Evolutionary conservation across 1,284 basidiomycete species (phyloP), one percentile per base, ranked within the genome.

Genomic region (Gomphus bonarii): DNA sequence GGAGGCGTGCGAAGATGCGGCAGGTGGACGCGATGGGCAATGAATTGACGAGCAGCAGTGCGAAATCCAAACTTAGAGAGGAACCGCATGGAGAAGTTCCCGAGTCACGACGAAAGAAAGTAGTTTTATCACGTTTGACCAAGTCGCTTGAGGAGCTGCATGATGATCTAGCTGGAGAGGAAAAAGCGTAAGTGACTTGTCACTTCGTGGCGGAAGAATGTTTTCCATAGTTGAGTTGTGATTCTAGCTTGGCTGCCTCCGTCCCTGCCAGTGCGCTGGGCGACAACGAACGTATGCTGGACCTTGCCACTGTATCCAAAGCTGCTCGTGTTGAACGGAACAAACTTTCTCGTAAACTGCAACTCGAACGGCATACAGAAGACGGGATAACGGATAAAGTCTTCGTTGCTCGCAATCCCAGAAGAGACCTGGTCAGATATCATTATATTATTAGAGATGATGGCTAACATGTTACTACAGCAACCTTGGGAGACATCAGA

Each of bases 251-350:
- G 40, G 38, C 10, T 42, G 28, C 42, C 22, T 43, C 44, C 12
- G 16, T 53, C 25, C 40, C 57, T 18, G 30, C 5, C 18, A 48
- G 18, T 31, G 50, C 20, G 43, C 25, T 28, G 22, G 14, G 22
- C 10, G 57, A 58, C 46, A 47, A 54, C 44, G 50, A 28, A 22
- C 57, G 57, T 20, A 28, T 58, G 38, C 12, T 44, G 28, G 50
- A 52, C 25, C 57, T 58, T 33, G 57, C 50, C 25, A 53, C 43
- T 2, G 50, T 53, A 40, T 58, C 57, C 22, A 53, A 46, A 30
- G 35, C 57, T 11, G 57, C 57, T 11, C 57, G 57, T 7, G 35
- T 58, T 33, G 57, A 58, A n/a, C 48, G 57, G 12, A 50, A 58
- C 33, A 58, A 58, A 25, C 50, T 58, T 36, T 9, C 31, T 35